phyloP scores from a whole-genome alignment of 768 basidiomycete species.

The Pulveroboletus ravenelii region DNA sequence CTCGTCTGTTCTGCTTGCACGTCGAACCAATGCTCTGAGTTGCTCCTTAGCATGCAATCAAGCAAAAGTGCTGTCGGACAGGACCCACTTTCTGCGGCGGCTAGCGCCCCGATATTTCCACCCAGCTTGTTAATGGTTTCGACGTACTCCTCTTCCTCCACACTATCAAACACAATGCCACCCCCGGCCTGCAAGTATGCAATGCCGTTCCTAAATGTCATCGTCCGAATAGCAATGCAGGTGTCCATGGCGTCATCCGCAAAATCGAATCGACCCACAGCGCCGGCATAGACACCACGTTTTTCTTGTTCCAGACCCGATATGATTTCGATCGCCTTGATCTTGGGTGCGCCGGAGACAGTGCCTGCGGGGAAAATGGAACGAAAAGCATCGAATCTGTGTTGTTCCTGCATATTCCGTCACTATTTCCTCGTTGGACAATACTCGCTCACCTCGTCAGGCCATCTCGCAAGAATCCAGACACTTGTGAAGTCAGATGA shows the following conservation, averaged over 20 bases:
- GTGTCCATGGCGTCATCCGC: slow-evolving; percentile 94
- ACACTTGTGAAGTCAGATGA: slow-evolving; percentile 93
- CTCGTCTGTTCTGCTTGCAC: slow-evolving; percentile 46
- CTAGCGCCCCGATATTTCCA: slow-evolving; percentile 81
- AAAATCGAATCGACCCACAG: slow-evolving; percentile 97
- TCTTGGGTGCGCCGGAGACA: slow-evolving; percentile 97
- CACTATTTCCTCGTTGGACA: not conserved
- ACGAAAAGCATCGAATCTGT: slow-evolving; percentile 94
- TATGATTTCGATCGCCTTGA: slow-evolving; percentile 94
- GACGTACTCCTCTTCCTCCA: slow-evolving; percentile 94
- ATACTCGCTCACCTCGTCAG: slow-evolving; percentile 61
- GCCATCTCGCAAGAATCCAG: slow-evolving; percentile 76
- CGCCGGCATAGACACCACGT: slow-evolving; percentile 94
- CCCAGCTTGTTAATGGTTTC: slow-evolving; percentile 95
- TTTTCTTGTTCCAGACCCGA: slow-evolving; percentile 82
- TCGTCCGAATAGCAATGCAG: slow-evolving; percentile 97
- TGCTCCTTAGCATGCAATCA: slow-evolving; percentile 16
- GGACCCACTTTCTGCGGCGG: slow-evolving; percentile 80
- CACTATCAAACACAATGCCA: slow-evolving; percentile 94
- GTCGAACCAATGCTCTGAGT: slow-evolving; percentile 65
- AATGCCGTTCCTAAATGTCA: slow-evolving; percentile 91
- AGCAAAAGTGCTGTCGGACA: not conserved
- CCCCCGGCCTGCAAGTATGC: slow-evolving; percentile 95
- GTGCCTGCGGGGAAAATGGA: slow-evolving; percentile 99
- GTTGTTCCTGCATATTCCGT: slow-evolving; percentile 1